Conservation (phyloP, 2,329 filamentous ascomycete species). For the Cryphonectria radicalis region DNA sequence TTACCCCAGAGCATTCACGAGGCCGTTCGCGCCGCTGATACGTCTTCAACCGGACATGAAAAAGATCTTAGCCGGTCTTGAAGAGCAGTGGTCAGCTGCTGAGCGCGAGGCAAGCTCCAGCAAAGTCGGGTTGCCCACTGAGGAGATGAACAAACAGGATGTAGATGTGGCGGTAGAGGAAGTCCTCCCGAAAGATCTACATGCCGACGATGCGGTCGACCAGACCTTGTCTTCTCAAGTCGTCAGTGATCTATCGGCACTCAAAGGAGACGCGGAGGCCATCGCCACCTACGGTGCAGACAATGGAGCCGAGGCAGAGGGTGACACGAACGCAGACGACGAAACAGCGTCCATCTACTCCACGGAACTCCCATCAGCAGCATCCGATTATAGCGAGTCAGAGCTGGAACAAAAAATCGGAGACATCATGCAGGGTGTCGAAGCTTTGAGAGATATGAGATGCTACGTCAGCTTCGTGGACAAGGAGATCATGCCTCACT, state of each 20-base stretch:
- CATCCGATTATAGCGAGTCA: constrained; percentile 4
- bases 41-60: background rate
- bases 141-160: background rate
- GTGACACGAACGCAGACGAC: background rate
- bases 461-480: constrained; percentile 22
- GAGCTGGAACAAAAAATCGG: constrained; percentile 17
- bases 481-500: constrained; percentile 16
- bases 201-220: background rate
- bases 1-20: background rate
- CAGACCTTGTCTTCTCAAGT: background rate
- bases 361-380: background rate
- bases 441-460: constrained; percentile 17
- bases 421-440: constrained; percentile 7
- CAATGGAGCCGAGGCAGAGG: too few relatives aligned
- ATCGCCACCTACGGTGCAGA: too few relatives aligned
- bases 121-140: background rate
- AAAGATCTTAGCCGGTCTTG: background rate
- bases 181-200: background rate
- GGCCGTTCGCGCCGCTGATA: background rate
- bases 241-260: too few relatives aligned
- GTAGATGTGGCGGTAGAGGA: background rate
- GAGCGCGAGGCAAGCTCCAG: background rate
- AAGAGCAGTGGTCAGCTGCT: background rate
- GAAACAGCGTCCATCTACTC: background rate
- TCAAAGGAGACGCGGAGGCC: too few relatives aligned